Evolutionary conservation across 768 basidiomycete genomes (phyloP), one percentile per base, ranked within the genome.

Genomic region (Suillus luteus): DNA sequence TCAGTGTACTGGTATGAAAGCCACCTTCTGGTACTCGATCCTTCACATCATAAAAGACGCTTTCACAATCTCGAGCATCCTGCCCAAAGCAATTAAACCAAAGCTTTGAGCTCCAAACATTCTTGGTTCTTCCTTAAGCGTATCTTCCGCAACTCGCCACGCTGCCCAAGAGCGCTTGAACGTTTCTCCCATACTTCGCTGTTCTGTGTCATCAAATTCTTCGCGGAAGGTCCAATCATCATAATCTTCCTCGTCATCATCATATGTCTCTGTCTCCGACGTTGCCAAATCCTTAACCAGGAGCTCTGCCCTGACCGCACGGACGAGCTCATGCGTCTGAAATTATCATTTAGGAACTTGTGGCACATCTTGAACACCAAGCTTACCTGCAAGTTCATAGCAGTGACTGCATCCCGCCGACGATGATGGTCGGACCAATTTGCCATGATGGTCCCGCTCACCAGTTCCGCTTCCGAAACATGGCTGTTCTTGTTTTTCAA

Each of bases 331-430:
- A 40, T 75, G 73, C 0, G 81, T 82, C 80, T 81, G 52, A 64
- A 52, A 19, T 15, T 24, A 68, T 65, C 27, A 64, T 60, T 66
- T 54, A 35, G 2, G 3, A 5, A 7, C 2, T 6, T n/a, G 2
- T 19, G 31, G 6, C 52, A 48, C 3, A 17, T 60, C 14, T 46
- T 0, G 11, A 31, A 22, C 12, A 19, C 7, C 12, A 66, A 55
- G 67, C 75, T 40, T 61, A 78, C 80, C 78, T 81, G 80, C 27
- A 82, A 37, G 63, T 81, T 81, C 80, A 81, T 82, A 24, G 81
- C 75, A 17, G 69, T 52, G 5, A 79, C 76, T 2, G 78, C 77
- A 54, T 81, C 80, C 48, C 75, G 67, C 49, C 81, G 66, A 62
- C 76, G 78, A 37, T 77, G 75, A 65, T 79, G 81, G 67, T 81